A percentile compares a stretch with the other conserved stretches of the same genome.
These are phyloP conservation scores for Pichia membranifaciens DNA, from an alignment of 805 yeast genomes.

Conservation along the genomic window DNA sequence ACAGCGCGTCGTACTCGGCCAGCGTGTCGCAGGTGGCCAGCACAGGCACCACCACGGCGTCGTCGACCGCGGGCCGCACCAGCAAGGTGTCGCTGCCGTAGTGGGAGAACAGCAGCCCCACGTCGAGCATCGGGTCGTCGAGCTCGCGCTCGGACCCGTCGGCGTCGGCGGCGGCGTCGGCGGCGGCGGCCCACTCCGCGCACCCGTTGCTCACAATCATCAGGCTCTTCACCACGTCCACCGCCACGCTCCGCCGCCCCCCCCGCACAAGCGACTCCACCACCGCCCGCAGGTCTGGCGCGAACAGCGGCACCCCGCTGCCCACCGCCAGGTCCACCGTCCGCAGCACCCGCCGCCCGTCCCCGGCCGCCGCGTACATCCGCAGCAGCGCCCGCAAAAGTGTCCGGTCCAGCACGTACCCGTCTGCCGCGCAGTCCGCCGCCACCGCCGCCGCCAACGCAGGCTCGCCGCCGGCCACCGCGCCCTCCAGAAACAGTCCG, in stretches of 20 bases:
- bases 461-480: constrained; percentile 15
- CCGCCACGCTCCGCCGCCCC: constrained; percentile 15
- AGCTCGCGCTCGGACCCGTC: background rate
- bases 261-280: constrained; percentile 15
- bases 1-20: background rate
- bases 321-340: constrained; percentile 19
- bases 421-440: constrained; percentile 13
- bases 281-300: constrained; percentile 14
- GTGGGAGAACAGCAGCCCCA: background rate
- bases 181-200: constrained; percentile 3
- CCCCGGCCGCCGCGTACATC: constrained; percentile 5
- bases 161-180: background rate
- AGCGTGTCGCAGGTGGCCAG: background rate
- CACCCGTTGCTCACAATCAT: constrained; percentile 16
- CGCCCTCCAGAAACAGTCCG: constrained; percentile 16
- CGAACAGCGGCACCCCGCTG: constrained; percentile 13
- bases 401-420: constrained; percentile 18
- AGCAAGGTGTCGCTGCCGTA: background rate
- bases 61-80: background rate
- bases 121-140: background rate
- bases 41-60: background rate
- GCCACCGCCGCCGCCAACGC: constrained; percentile 16
- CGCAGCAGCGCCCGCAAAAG: constrained; percentile 15
- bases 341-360: constrained; percentile 17
- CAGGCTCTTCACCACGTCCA: constrained; percentile 20